Base-by-base conservation (phyloP, 768 basidiomycete genomes). In the Brasilioporus rufonigricans region DNA sequence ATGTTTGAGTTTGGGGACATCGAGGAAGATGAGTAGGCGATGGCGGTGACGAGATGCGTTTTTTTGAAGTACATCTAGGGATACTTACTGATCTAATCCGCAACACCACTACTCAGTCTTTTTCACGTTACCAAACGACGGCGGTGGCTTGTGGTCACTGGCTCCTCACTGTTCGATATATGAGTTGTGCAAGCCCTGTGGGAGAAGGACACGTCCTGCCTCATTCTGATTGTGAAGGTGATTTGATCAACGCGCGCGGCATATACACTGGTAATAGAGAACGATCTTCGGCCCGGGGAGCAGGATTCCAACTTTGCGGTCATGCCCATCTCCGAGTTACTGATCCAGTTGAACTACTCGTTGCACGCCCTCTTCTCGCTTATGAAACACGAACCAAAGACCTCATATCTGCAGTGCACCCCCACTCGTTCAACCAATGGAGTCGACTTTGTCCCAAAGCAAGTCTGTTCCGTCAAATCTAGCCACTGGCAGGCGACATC, bases 1-100 rank as follows among this genome's bases (percentile, higher is more conserved):
- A 91, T 92, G 82, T 94, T 90, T 65, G 92, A 94, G 73, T 89
- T 90, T 66, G 92, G 92, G n/a, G 91, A 93, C 69, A 79, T 93
- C 13, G 90, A 91, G 60, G 91, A 93, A 67, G 91, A 93, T 53
- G 87, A 92, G 55, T 69, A 65, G 55, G 47, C 45, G n/a, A 36
- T 10, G 50, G 46, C 14, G 52, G 44, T 29, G 50, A 33, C 26
- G 53, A 54, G 59, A 61, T 59, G 29, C 57, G 53, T 65, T 47
- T 52, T 59, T 52, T 48, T 33, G 45, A n/a, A n/a, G n/a, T n/a
- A n/a, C n/a, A 56, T 57, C 45, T 59, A 55, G 49, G 48, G 41
- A 31, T n/a, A n/a, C n/a, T n/a, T 39, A 38, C 36, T 39, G 47
- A 61, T 64, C 57, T 64, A 53, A 57, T 59, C 38, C 39, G 23